Base-by-base conservation (phyloP, 768 basidiomycete species). In the Leccinum aurantiacum region DNA sequence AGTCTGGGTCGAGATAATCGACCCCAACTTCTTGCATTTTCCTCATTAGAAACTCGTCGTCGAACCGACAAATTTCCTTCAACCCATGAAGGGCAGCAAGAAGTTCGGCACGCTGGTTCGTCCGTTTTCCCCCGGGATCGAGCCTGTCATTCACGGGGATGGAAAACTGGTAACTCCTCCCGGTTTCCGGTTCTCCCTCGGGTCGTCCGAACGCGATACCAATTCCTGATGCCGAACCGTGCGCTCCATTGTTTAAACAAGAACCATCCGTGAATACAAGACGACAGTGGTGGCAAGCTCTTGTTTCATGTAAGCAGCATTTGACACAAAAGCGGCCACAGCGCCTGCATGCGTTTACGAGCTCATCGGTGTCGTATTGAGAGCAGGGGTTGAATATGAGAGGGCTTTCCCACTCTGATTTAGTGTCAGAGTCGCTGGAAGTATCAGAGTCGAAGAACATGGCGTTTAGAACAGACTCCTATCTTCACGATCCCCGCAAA, bases 41-140 rank as follows among this genome's bases (percentile, higher is more conserved):
- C 35, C 13, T 35, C 35, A 35, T 35, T 14, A 47, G 19, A 47
- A 10, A 22, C 10, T 9, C 22, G 6, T 71, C 70, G 73, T 29
- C 37, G 27, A 10, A 65, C 66, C n/a, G 69, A 58, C 70, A 71
- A 70, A 59, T 56, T 9, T 31, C 74, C 68, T 2, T 70, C 70
- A 38, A 71, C 69, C 29, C 44, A 11, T 48, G 29, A 19, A 56
- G 15, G 8, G 44, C 54, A 19, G 54, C 54, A 11, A 56, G 54
- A 10, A 56, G 29, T 22, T 56, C 54, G 5, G 44, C 54, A 4
- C 54, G 54, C 14, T 56, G 54, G 22, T 15, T 56, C 15, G 54
- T 56, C 41, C 54, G 17, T 19, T 24, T 56, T 9, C 44, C 44
- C 17, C n/a, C 15, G 8, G 44, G 44, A 11, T 56, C 54, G 27